phyloP scores from a whole-genome alignment of 441 rosid species.

The Erodium moschatum region DNA sequence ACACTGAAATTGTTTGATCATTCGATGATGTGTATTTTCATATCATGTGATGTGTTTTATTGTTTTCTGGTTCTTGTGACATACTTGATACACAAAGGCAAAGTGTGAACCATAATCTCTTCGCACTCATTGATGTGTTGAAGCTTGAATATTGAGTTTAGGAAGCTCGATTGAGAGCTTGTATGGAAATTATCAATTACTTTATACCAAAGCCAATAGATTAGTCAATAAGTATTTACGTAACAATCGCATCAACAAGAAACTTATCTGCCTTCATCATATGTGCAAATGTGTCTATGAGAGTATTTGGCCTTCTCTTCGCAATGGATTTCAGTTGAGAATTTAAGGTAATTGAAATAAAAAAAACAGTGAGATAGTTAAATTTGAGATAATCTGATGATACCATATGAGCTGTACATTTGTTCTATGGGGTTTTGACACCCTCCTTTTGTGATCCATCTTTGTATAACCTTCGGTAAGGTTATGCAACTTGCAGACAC shows the following conservation, averaged over 20 bases:
- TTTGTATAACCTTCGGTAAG: background rate
- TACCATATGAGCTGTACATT: background rate
- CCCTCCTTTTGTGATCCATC: background rate
- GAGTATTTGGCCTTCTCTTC: background rate
- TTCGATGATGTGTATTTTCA: background rate
- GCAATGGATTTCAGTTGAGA: background rate
- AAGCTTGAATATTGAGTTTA: background rate
- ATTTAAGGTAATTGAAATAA: background rate
- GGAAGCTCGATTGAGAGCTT: background rate
- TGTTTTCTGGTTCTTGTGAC: background rate
- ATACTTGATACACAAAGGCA: background rate
- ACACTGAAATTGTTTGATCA: background rate
- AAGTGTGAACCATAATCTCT: background rate
- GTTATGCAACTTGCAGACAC: background rate
- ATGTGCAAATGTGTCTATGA: background rate
- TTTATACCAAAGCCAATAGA: constrained; percentile 1
- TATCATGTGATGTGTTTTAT: background rate
- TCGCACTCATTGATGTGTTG: background rate
- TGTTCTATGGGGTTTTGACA: background rate
- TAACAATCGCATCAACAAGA: background rate
- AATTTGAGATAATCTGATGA: background rate
- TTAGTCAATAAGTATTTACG: background rate
- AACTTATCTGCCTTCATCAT: background rate
- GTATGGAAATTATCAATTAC: background rate
- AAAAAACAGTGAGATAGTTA: background rate